Evolutionary conservation across 108 stramenopile species (phyloP).

Genomic region (Cyclotella atomus): DNA sequence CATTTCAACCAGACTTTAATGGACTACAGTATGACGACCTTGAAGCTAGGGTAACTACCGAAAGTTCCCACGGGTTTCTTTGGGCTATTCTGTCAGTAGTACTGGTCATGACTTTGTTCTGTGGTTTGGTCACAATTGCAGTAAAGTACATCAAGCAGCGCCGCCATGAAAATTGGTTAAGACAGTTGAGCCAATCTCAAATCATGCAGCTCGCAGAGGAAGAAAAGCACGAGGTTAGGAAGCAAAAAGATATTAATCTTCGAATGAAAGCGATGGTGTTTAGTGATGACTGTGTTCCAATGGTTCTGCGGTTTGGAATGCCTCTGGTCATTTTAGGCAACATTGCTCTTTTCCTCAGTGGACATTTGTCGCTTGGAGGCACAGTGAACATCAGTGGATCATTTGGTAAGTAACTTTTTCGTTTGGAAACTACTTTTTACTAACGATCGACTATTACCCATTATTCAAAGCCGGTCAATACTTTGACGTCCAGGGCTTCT

Average conservation of each 20-base stretch:
- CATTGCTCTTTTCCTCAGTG: conserved; percentile 74
- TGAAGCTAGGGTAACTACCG: conserved; percentile 17
- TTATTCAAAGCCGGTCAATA: conserved; percentile 45
- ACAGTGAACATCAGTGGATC: conserved; percentile 59
- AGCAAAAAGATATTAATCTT: conserved; percentile 49
- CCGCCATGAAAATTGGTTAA: conserved; percentile 61
- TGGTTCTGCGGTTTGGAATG: conserved; percentile 49
- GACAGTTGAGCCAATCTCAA: conserved; percentile 42
- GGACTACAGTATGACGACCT: conserved; percentile 46
- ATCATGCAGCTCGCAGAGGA: conserved; percentile 26
- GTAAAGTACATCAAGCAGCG: conserved; percentile 46
- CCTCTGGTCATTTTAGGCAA: conserved; percentile 74
- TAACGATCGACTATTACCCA: too few species aligned
- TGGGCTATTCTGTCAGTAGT: conserved; percentile 44
- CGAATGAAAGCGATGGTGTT: conserved; percentile 57
- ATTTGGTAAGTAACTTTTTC: conserved; percentile 25
- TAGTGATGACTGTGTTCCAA: conserved; percentile 52
- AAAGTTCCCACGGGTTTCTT: conserved; percentile 51
- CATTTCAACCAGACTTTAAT: conserved; percentile 48
- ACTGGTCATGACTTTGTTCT: conserved; percentile 20
- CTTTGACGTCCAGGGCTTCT: conserved; percentile 63
- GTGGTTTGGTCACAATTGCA: conserved; percentile 22
- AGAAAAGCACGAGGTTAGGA: conserved; percentile 24
- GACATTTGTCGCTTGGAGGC: conserved; percentile 72
- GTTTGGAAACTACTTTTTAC: too few species aligned